Percentiles rank a stretch among this genome's conserved stretches.
Evolutionary conservation across 495 filamentous ascomycete species (phyloP).

Genomic region (Penicillium waksmanii): DNA sequence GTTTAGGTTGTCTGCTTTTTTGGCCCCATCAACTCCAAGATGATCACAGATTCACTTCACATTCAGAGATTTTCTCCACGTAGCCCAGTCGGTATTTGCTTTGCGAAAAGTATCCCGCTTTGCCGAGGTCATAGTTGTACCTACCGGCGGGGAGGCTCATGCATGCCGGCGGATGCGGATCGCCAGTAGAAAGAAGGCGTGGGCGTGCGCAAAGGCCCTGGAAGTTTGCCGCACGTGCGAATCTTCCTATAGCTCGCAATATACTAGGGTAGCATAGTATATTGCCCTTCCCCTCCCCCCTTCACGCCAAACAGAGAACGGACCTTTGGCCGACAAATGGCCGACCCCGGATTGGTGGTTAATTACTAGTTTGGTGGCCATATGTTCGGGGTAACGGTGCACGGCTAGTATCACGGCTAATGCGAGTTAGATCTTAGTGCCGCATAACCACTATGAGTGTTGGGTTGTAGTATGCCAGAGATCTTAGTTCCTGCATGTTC

Average conservation of each 20-base stretch:
- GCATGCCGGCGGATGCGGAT: not conserved
- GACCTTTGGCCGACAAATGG: not conserved
- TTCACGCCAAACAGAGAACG: not conserved
- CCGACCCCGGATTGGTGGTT: not conserved
- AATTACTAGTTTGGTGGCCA: not conserved
- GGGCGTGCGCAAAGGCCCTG: not conserved
- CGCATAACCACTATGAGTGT: not conserved
- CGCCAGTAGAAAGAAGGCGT: not conserved
- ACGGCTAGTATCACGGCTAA: conserved; percentile 4
- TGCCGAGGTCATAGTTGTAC: conserved; percentile 1
- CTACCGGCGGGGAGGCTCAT: not conserved
- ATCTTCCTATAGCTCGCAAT: not conserved
- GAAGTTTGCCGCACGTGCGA: not conserved
- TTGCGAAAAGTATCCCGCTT: not conserved
- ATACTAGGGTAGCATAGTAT: not conserved
- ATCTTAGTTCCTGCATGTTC: not conserved
- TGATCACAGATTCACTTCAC: conserved; percentile 20
- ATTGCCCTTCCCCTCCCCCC: not conserved
- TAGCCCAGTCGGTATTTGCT: not conserved
- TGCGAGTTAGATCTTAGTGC: conserved; percentile 1
- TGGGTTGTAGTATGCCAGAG: not conserved
- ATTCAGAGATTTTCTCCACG: not conserved
- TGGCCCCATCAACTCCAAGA: conserved; percentile 17
- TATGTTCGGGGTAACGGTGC: not conserved
- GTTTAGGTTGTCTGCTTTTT: conserved; percentile 19